phyloP scores from a whole-genome alignment of 345 rosid species.

The Salix dunnii region DNA sequence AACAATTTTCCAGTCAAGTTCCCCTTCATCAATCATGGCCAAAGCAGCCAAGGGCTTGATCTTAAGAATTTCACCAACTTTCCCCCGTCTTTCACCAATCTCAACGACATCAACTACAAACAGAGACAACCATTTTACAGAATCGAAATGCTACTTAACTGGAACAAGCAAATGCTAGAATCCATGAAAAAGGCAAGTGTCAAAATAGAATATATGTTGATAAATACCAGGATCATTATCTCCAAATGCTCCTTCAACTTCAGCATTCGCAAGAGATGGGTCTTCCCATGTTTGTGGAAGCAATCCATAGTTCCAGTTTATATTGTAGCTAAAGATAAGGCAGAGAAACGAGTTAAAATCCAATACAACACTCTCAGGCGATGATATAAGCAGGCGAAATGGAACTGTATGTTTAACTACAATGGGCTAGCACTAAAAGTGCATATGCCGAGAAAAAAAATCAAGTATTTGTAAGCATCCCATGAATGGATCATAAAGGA shows the following conservation, averaged over 20 bases:
- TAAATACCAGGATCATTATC: slow-evolving; percentile 85
- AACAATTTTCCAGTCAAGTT: slow-evolving; percentile 97
- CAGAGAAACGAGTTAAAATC: background rate
- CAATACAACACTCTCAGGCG: background rate
- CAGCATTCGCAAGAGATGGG: slow-evolving; percentile 70
- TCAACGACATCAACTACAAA: slow-evolving; percentile 87
- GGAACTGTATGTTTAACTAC: background rate
- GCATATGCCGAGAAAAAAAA: background rate
- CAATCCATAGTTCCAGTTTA: slow-evolving; percentile 96
- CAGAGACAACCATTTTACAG: background rate
- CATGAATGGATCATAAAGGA: background rate
- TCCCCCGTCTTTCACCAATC: slow-evolving; percentile 66
- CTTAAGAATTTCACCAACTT: slow-evolving; percentile 71
- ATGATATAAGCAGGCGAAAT: background rate
- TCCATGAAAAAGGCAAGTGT: background rate
- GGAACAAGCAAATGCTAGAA: background rate
- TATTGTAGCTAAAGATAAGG: slow-evolving; percentile 57
- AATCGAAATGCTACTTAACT: background rate
- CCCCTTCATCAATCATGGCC: slow-evolving; percentile 99
- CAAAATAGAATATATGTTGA: background rate
- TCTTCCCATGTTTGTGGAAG: slow-evolving; percentile 99
- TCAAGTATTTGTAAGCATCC: background rate
- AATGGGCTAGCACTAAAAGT: background rate
- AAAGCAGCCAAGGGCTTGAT: slow-evolving; percentile 86
- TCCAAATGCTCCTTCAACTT: slow-evolving; percentile 88